Evolutionary conservation across 2,329 filamentous ascomycete genomes (phyloP).

Genomic region (Byssochlamys sp.): DNA sequence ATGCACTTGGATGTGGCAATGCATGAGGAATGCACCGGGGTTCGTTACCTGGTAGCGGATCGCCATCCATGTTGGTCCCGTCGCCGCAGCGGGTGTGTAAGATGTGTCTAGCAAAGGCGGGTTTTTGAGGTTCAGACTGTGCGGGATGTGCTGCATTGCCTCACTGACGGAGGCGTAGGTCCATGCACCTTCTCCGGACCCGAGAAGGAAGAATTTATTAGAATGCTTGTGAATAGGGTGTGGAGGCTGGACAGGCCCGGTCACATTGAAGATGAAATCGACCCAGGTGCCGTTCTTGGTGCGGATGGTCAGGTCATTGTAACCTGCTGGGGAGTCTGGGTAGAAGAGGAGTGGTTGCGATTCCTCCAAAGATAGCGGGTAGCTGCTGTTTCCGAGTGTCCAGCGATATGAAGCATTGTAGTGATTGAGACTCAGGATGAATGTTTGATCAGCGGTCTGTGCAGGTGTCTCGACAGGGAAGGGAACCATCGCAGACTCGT

Average conservation of each 20-base stretch:
- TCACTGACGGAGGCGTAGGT: slow-evolving; percentile 46
- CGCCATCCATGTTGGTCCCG: slow-evolving; percentile 38
- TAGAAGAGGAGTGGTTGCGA: slow-evolving; percentile 40
- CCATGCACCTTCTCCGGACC: slow-evolving; percentile 43
- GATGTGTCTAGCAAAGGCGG: slow-evolving; percentile 47
- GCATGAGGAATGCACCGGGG: slow-evolving; percentile 47
- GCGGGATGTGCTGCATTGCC: slow-evolving; percentile 39
- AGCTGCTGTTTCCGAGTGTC: slow-evolving; percentile 38
- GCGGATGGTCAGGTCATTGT: slow-evolving; percentile 40
- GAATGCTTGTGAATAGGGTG: slow-evolving; percentile 59
- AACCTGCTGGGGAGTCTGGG: slow-evolving; percentile 25
- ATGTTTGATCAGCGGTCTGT: slow-evolving; percentile 37
- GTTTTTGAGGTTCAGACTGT: slow-evolving; percentile 48
- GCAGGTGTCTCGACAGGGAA: slow-evolving; percentile 41
- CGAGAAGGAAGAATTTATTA: slow-evolving; percentile 51
- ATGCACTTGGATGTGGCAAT: slow-evolving; percentile 50
- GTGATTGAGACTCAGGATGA: slow-evolving; percentile 25
- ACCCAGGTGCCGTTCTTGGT: slow-evolving; percentile 45
- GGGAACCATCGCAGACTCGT: slow-evolving; percentile 35
- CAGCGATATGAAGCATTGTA: slow-evolving; percentile 41
- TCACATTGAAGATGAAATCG: slow-evolving; percentile 45
- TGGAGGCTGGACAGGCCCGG: slow-evolving; percentile 40
- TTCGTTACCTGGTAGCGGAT: slow-evolving; percentile 46
- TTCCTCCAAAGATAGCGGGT: slow-evolving; percentile 30
- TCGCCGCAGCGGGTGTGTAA: slow-evolving; percentile 26